phyloP scores from a whole-genome alignment of 345 rosid genomes.

The Adansonia digitata region DNA sequence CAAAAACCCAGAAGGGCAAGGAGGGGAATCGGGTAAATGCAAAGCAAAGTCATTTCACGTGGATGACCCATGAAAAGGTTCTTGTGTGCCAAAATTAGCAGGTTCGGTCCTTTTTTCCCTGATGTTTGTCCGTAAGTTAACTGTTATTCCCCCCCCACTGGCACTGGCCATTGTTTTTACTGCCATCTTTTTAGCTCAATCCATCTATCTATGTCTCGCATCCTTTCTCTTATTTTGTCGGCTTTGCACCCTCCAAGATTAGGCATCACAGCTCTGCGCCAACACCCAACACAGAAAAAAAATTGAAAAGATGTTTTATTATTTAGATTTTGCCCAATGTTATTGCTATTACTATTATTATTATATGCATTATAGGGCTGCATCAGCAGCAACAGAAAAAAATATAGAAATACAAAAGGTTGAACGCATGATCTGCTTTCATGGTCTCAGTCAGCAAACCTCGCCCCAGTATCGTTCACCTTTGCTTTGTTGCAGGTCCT shows the following conservation, averaged over 20 bases:
- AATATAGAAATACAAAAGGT: too few relatives aligned
- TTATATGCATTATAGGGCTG: too few relatives aligned
- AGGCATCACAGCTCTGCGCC: conserved; percentile 2
- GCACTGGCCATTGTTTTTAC: not conserved
- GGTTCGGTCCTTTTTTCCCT: not conserved
- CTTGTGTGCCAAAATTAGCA: conserved; percentile 12
- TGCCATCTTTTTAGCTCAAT: not conserved
- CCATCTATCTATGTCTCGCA: not conserved
- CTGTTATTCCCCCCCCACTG: too few relatives aligned
- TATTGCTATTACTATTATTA: too few relatives aligned
- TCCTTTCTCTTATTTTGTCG: conserved; percentile 20
- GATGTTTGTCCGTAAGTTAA: not conserved
- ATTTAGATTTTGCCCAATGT: too few relatives aligned
- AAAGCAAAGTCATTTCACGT: conserved; percentile 4
- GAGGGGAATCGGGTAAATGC: not conserved
- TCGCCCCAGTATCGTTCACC: too few relatives aligned
- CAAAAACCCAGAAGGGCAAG: not conserved
- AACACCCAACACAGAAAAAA: not conserved
- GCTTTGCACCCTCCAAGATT: conserved; percentile 27
- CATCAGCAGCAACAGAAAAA: too few relatives aligned
- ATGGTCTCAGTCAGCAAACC: too few relatives aligned
- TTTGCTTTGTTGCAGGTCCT: too few relatives aligned
- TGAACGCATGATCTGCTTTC: too few relatives aligned
- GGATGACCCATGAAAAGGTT: not conserved
- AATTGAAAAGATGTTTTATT: too few relatives aligned